Percentiles rank a stretch among this genome's conserved stretches.
Conservation (phyloP, 2,329 filamentous ascomycete species). For the Xylariaceae sp. region DNA sequence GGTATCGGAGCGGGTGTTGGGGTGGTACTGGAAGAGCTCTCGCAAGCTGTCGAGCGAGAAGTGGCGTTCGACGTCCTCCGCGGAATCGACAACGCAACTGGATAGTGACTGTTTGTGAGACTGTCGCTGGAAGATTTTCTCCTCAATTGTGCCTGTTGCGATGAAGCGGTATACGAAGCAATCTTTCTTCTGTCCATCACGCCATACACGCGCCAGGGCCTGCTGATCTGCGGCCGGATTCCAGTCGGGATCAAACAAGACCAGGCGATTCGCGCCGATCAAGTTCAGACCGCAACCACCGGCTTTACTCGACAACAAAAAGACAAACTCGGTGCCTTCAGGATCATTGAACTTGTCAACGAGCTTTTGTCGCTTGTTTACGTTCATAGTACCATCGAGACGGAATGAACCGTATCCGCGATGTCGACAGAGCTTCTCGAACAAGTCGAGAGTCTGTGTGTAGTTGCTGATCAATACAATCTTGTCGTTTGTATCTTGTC, state of each 20-base stretch:
- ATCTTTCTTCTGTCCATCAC: conserved; percentile 98
- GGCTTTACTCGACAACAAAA: conserved; percentile 93
- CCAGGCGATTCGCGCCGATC: conserved; percentile 72
- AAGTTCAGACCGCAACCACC: conserved; percentile 87
- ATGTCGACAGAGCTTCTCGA: conserved; percentile 81
- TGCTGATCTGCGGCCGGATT: conserved; percentile 97
- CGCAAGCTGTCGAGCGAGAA: conserved; percentile 87
- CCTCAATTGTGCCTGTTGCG: conserved; percentile 93
- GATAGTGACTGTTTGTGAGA: conserved; percentile 97
- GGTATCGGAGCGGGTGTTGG: conserved; percentile 81
- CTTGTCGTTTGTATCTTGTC: conserved; percentile 95
- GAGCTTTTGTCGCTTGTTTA: conserved; percentile 93
- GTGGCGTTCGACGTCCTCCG: conserved; percentile 94
- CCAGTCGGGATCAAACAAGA: conserved; percentile 97
- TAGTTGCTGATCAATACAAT: conserved; percentile 99
- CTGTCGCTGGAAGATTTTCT: conserved; percentile 98
- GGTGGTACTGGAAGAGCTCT: conserved; percentile 89
- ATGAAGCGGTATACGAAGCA: conserved; percentile 99
- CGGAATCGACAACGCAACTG: conserved; percentile 91
- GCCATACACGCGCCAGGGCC: conserved; percentile 93
- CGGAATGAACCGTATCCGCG: conserved; percentile 81
- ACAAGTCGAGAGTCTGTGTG: conserved; percentile 90
- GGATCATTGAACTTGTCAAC: conserved; percentile 98
- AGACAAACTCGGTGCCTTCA: conserved; percentile 82
- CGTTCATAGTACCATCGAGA: conserved; percentile 95